Conservation (phyloP, 495 filamentous ascomycete species). For the Daldinia decipiens region DNA sequence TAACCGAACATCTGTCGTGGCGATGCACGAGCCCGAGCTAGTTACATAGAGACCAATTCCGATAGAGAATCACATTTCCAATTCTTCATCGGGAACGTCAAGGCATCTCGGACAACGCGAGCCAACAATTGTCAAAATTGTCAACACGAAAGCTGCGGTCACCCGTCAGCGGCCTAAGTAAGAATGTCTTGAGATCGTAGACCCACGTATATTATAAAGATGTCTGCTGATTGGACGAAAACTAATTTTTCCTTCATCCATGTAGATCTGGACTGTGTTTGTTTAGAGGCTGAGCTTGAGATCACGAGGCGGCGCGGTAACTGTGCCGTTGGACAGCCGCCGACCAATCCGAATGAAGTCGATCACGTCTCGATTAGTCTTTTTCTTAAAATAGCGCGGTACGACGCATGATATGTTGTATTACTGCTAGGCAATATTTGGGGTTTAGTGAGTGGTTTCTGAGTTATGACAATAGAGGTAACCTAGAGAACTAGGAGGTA, state of each 20-base stretch:
- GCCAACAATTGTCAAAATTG: not conserved
- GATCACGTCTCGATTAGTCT: not conserved
- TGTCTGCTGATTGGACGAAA: slow-evolving; percentile 16
- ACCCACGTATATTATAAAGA: not conserved
- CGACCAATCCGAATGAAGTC: slow-evolving; percentile 13
- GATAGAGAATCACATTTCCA: not conserved
- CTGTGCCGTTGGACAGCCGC: slow-evolving; percentile 17
- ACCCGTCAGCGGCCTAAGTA: slow-evolving; percentile 8
- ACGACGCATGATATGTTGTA: not conserved
- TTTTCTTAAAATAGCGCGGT: slow-evolving; percentile 17
- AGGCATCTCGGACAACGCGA: slow-evolving; percentile 27
- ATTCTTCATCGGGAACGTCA: not conserved
- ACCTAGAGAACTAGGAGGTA: too few relatives aligned
- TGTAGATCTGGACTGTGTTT: not conserved
- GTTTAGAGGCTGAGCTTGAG: slow-evolving; percentile 21
- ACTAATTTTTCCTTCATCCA: not conserved
- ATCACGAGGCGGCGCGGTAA: slow-evolving; percentile 21
- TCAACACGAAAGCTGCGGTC: slow-evolving; percentile 27
- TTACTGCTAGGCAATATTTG: not conserved
- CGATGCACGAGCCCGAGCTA: not conserved
- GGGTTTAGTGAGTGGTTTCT: too few relatives aligned
- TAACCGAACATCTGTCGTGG: not conserved
- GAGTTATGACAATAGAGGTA: too few relatives aligned
- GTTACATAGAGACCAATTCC: not conserved
- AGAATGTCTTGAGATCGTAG: slow-evolving; percentile 19